Base-by-base conservation (phyloP, 495 filamentous ascomycete species). In the Aspergillus asperescens region DNA sequence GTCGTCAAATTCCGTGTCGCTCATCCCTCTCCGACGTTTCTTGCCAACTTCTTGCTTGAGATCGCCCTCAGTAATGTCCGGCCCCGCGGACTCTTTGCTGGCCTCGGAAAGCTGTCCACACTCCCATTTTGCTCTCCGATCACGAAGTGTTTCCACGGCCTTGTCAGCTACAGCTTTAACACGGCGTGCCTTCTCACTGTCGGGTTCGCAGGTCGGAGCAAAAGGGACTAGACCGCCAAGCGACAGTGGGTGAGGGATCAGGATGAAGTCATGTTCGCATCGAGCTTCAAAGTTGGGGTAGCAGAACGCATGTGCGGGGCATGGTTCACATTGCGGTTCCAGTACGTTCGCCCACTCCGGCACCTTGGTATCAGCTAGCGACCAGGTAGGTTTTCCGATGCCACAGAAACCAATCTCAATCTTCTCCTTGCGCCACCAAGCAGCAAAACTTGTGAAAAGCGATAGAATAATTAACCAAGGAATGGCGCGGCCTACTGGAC, bases 371-470 rank as follows among this genome's bases (percentile, higher is more conserved):
- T 76, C 69, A 8, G 77, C 61, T 38, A 80, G 52, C 4, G 75
- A 76, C 66, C 74, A 74, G 23, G 78, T 81, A 29, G 81, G 73
- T 52, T 82, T 78, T 15, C 90, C 93, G 56, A 93, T 81, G 19
- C 91, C 92, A 66, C 93, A 98, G 66, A 92, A 98, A 22, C 93
- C 93, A 35, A 96, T 89, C 31, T 88, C 88, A 10, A 94, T 70
- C 77, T 97, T 96, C 67, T 98, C 94, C 53, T 91, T 87, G 44
- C 94, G 79, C 79, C 89, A 97, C 81, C 90, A 92, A 32, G 77
- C 77, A 20, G 76, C 87, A 54, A 93, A 90, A 4, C 86, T 83
- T 20, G 75, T 77, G 22, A 94, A 55, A 4, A 94, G 65, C 0
- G 82, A 80, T 0, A 85, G 55, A 12, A 87, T 56, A 5, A 94